Evolutionary conservation across 78 protist genomes (phyloP), one percentile per base, ranked within the genome.

Genomic region (Dictyostelium brefeldianum): DNA sequence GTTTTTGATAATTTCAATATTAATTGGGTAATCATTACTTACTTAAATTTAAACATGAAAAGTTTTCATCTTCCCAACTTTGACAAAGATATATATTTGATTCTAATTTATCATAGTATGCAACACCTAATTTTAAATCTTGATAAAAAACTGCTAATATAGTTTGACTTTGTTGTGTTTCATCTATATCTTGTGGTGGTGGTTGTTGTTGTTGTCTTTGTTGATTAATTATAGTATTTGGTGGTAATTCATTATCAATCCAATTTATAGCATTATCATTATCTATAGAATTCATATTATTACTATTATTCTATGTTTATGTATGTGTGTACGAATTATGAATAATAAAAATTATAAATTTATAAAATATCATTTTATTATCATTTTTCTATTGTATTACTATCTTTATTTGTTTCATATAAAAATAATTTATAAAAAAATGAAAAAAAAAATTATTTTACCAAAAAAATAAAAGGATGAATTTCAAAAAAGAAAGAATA

Each of bases 61-160:
- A 85, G 11, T 43, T 59, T 9, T 85, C 92, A 59, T 85, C 92
- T 62, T 85, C 92, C 92, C 92, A 85, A 47, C 71, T 14, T 62
- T 85, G 82, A 48, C 83, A 36, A 5, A 85, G 4, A 47, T 71
- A 75, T 0, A 85, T 56, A 57, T 36, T 85, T 8, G 92, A 85
- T 75, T 41, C 41, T 5, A 22, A 27, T 46, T 14, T 54, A 75
- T 85, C 83, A 59, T 59, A 85, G 48, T 85, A 85, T 4, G 92
- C 81, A 15, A 85, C 46, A 14, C 92, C 92, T 8, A 85, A 11
- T 59, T 75, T 85, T 31, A 75, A 59, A 20, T 85, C 67, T 7
- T 62, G 29, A 62, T 85, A 85, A 47, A 85, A 31, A 22, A 85
- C 53, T 4, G 92, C 18, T 17, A 85, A 41, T n/a, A 83, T 83